Evolutionary conservation across 2,329 filamentous ascomycete species (phyloP), one percentile per base, ranked within the genome.

Genomic region (Diaporthe capsici): DNA sequence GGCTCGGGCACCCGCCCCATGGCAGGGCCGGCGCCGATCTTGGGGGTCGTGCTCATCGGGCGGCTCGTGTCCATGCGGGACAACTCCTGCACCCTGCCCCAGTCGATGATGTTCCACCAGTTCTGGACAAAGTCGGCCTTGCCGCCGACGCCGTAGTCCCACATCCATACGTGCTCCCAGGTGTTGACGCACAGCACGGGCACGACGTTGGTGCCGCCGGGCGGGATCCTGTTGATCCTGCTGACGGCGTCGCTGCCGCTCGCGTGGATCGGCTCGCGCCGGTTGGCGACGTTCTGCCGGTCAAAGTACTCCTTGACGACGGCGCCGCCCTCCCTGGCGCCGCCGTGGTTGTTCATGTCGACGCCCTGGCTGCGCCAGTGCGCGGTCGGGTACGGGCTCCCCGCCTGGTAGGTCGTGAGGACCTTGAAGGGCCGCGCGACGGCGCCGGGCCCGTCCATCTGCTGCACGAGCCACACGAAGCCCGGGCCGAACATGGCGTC

Each of bases 401-500:
- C 97, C 75, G 96, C 96, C 76, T 96, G 91, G 88, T 98, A 99
- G 75, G 97, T 99, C 80, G 92, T 90, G 75, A 99, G 89, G 81
- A 99, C 90, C 81, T 92, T 92, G 86, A 88, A 89, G 44, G 87
- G 84, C 28, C 76, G 76, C 34, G 87, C 82, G 72, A 77, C 79
- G 72, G 73, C 79, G 65, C 77, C 77, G 58, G 76, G 75, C 51
- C 76, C 76, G 80, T 87, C 88, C 82, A 79, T 80, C 76, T 84
- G 82, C 81, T 84, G 79, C 81, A 98, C 94, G 77, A 99, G 92
- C 97, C 97, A 99, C 82, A 98, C 94, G 86, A 97, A 98, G 78
- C 97, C 97, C 0, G 96, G 96, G 73, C 96, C 97, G 87, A 99
- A 98, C 95, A 98, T 98, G 86, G 92, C 90, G 79, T 91, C 89